Conservation (phyloP, 2,329 filamentous ascomycete genomes). For the Alternaria triticina region DNA sequence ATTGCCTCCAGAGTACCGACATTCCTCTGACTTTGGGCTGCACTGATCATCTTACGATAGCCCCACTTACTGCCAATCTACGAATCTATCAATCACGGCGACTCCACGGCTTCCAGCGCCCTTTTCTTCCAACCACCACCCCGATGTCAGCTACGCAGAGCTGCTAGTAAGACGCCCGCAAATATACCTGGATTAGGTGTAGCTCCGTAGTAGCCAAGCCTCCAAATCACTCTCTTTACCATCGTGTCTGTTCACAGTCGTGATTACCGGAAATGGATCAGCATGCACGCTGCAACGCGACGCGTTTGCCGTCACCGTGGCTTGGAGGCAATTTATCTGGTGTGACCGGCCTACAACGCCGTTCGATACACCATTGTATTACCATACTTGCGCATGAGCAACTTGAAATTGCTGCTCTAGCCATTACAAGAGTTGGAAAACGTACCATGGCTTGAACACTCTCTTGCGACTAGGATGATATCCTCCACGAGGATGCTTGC, state of each 20-base stretch:
- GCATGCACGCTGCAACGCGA: constrained; percentile 22
- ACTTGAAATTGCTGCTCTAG: not conserved
- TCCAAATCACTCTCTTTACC: not conserved
- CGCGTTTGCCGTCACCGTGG: constrained; percentile 14
- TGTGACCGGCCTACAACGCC: constrained; percentile 9
- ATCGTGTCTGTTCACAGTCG: constrained; percentile 28
- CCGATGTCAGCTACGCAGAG: not conserved
- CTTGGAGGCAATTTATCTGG: constrained; percentile 9
- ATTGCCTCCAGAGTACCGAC: not conserved
- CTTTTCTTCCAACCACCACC: not conserved
- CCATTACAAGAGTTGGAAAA: constrained; percentile 3
- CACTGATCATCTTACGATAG: constrained; percentile 3
- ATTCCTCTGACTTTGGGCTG: not conserved
- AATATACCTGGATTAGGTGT: not conserved
- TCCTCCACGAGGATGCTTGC: constrained; percentile 28
- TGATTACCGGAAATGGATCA: constrained; percentile 33
- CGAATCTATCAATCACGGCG: not conserved
- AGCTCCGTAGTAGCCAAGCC: constrained; percentile 1
- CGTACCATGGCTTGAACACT: constrained; percentile 9
- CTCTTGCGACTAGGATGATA: not conserved
- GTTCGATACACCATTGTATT: constrained; percentile 6
- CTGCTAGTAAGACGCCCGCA: not conserved
- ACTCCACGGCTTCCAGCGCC: not conserved
- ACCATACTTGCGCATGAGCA: constrained; percentile 8
- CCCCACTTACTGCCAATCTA: not conserved